Conservation (phyloP, 2,329 filamentous ascomycete genomes). For the Trichoderma brevicompactum region DNA sequence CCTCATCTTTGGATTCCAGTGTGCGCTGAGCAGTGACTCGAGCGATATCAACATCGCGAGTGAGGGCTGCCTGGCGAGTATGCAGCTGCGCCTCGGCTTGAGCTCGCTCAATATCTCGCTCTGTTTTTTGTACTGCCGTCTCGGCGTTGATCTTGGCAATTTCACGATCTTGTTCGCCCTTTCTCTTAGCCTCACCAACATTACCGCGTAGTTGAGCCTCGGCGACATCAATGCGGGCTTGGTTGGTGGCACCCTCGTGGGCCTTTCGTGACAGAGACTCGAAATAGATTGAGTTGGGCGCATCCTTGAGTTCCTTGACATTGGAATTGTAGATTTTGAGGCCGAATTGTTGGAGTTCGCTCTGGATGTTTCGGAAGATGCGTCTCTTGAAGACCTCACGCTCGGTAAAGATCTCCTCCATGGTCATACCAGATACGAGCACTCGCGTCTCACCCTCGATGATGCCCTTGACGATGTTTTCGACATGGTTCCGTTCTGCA, state of each 20-base stretch:
- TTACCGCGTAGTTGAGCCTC: slow-evolving; percentile 68
- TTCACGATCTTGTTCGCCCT: slow-evolving; percentile 80
- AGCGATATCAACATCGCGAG: slow-evolving; percentile 74
- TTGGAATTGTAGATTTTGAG: slow-evolving; percentile 74
- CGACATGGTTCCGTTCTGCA: slow-evolving; percentile 63
- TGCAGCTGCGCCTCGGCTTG: slow-evolving; percentile 76
- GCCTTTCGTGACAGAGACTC: slow-evolving; percentile 80
- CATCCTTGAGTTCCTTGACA: slow-evolving; percentile 86
- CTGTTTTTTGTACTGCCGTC: slow-evolving; percentile 82
- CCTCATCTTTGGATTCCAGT: slow-evolving; percentile 77
- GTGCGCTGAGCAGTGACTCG: slow-evolving; percentile 74
- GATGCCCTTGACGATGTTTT: slow-evolving; percentile 86
- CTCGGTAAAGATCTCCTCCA: slow-evolving; percentile 86
- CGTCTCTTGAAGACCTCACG: slow-evolving; percentile 76
- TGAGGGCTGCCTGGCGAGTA: slow-evolving; percentile 72
- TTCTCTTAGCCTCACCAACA: slow-evolving; percentile 76
- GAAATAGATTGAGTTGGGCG: slow-evolving; percentile 81
- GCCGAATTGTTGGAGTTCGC: slow-evolving; percentile 80
- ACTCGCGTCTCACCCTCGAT: slow-evolving; percentile 87
- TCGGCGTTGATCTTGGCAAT: slow-evolving; percentile 87
- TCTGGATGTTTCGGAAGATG: slow-evolving; percentile 75
- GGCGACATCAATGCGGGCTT: slow-evolving; percentile 70
- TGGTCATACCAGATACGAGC: slow-evolving; percentile 86
- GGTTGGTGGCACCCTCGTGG: slow-evolving; percentile 82
- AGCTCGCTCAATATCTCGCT: slow-evolving; percentile 81